phyloP scores from a whole-genome alignment of 2,329 filamentous ascomycete species.

The Xylariomycetidae sp. region DNA sequence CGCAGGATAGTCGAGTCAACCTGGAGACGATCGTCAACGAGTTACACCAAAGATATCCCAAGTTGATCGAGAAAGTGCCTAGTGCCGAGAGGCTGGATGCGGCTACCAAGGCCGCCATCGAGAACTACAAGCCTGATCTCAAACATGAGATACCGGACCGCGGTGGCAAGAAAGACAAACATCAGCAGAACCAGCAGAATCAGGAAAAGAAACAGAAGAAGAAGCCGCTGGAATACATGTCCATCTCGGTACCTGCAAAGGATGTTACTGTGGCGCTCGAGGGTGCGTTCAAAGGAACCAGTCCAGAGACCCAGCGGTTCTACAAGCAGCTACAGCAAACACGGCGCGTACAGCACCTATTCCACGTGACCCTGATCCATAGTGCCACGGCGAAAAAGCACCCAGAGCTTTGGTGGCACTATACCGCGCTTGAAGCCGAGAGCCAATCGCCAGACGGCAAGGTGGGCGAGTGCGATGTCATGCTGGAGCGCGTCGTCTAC shows the following conservation, averaged over 20 bases:
- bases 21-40: slow-evolving; percentile 72
- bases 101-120: slow-evolving; percentile 70
- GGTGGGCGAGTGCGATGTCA: slow-evolving; percentile 61
- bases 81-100: slow-evolving; percentile 69
- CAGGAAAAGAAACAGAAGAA: slow-evolving; percentile 36
- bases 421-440: slow-evolving; percentile 49
- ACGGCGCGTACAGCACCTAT: slow-evolving; percentile 74
- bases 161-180: slow-evolving; percentile 39
- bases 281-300: slow-evolving; percentile 58
- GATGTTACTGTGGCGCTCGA: slow-evolving; percentile 56
- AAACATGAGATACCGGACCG: slow-evolving; percentile 69
- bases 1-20: slow-evolving; percentile 74
- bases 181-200: slow-evolving; percentile 33
- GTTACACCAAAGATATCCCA: slow-evolving; percentile 73
- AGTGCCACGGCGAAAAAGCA: slow-evolving; percentile 57
- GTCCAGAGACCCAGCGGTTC: slow-evolving; percentile 54
- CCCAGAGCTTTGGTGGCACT: slow-evolving; percentile 71
- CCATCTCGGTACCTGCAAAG: slow-evolving; percentile 40
- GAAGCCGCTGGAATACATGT: slow-evolving; percentile 53
- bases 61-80: slow-evolving; percentile 68
- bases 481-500: slow-evolving; percentile 71
- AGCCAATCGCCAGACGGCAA: slow-evolving; percentile 35
- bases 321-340: slow-evolving; percentile 71
- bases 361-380: slow-evolving; percentile 94
- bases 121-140: slow-evolving; percentile 71